These are phyloP conservation scores for Excoecaria cochinchinensis DNA, from an alignment of 345 rosid genomes.

Conservation along the genomic window DNA sequence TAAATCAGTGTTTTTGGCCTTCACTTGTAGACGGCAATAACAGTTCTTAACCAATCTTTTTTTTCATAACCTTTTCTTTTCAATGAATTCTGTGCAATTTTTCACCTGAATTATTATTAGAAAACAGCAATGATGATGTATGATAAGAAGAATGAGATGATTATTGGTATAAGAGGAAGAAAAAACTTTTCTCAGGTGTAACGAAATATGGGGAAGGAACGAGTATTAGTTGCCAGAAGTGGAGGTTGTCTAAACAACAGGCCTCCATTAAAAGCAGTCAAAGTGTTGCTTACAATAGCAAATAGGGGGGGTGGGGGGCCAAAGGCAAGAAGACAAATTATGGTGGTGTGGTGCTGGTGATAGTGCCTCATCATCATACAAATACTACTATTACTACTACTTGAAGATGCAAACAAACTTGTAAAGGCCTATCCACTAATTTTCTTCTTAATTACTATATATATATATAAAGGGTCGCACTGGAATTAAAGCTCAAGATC, in stretches of 20 bases:
- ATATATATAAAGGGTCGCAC: too few species aligned
- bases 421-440: constrained; percentile 40
- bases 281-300: constrained; percentile 32
- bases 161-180: constrained; percentile 10
- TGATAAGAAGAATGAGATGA: neutral
- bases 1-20: constrained; percentile 19
- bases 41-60: constrained; percentile 17
- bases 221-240: constrained; percentile 14
- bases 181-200: constrained; percentile 19
- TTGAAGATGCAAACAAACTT: neutral
- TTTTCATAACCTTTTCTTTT: too few species aligned
- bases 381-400: constrained; percentile 28
- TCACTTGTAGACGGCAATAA: constrained; percentile 35
- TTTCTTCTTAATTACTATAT: neutral
- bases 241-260: constrained; percentile 23
- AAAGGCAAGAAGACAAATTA: constrained; percentile 49
- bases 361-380: constrained; percentile 50
- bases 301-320: neutral
- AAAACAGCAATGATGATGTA: neutral
- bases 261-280: constrained; percentile 17
- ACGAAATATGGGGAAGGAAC: constrained; percentile 12
- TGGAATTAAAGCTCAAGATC: too few species aligned
- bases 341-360: constrained; percentile 67
- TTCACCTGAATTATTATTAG: constrained; percentile 18
- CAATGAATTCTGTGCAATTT: neutral